Evolutionary conservation across 2,329 filamentous ascomycete genomes (phyloP), one percentile per base, ranked within the genome.

Genomic region (Pseudopithomyces maydicus): DNA sequence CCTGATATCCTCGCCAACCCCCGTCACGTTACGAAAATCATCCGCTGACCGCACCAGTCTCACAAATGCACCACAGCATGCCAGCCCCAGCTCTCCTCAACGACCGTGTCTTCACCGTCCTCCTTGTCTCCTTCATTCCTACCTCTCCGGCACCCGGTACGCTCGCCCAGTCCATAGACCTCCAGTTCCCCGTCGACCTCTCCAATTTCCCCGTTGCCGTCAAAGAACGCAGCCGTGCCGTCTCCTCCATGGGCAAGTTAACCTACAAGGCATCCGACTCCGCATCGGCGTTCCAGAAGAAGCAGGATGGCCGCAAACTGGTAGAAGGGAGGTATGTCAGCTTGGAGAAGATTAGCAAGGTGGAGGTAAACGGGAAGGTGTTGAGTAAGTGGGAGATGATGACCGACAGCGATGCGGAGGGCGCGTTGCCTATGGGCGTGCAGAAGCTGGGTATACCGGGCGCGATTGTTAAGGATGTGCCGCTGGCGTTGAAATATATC

Each of bases 331-430:
- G 79, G 10, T 92, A 91, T 66, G 84, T 81, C 26, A 88, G 85
- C 61, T 79, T 92, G 1, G 90, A 92, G 77, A 77, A 84, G 44
- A 76, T 89, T 12, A 26, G 17, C 41, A 38, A 50, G 39, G 7
- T 51, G 10, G 46, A 55, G 6, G n/a, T 50, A 11, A 45, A 43
- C 14, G 52, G 43, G 35, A 48, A 23, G 19, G 19, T 8, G 42
- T 22, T 20, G 19, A 57, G 23, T 19, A 48, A 89, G 73, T 95
- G 90, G 90, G 79, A 88, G 56, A 93, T 94, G 89, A 89, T 86
- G 8, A 93, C 90, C 10, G 84, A 87, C 11, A 89, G 87, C 57
- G 85, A 93, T 71, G 90, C 90, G 0, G 81, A 82, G 52, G 90
- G 90, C 0, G 74, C 82, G 26, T 67, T 93, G 54, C 90, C 90